Evolutionary conservation across 2,329 filamentous ascomycete species (phyloP).

Genomic region (Diaporthe citrichinensis): DNA sequence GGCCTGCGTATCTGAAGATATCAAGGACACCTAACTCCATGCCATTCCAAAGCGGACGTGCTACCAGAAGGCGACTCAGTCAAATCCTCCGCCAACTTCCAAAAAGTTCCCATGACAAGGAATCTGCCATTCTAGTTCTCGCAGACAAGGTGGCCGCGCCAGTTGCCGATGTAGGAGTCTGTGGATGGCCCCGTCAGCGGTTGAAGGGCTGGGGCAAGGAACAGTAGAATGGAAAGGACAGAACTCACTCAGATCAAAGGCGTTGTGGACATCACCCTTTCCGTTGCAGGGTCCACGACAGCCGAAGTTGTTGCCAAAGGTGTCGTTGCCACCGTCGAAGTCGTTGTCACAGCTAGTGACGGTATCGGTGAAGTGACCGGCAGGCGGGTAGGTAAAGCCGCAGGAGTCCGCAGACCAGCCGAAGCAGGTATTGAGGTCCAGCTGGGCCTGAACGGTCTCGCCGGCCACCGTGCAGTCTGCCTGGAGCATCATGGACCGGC

Average conservation of each 20-base stretch:
- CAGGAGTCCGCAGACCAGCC: conserved; percentile 9
- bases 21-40: not conserved
- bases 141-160: not conserved
- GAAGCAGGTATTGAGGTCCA: conserved; percentile 17
- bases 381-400: not conserved
- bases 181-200: not conserved
- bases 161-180: conserved; percentile 17
- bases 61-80: not conserved
- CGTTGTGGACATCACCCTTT: not conserved
- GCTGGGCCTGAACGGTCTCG: not conserved
- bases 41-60: not conserved
- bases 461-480: not conserved
- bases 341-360: conserved; percentile 2
- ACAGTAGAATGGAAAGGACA: accelerated
- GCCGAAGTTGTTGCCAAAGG: conserved; percentile 18
- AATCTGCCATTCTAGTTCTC: accelerated
- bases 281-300: not conserved
- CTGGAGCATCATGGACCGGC: not conserved
- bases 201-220: not conserved
- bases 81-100: not conserved
- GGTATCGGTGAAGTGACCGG: not conserved
- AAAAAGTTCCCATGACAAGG: not conserved
- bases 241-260: not conserved
- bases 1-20: not conserved
- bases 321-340: not conserved